Base-by-base conservation (phyloP, 2,329 filamentous ascomycete species). In the Grosmannia penicillata region DNA sequence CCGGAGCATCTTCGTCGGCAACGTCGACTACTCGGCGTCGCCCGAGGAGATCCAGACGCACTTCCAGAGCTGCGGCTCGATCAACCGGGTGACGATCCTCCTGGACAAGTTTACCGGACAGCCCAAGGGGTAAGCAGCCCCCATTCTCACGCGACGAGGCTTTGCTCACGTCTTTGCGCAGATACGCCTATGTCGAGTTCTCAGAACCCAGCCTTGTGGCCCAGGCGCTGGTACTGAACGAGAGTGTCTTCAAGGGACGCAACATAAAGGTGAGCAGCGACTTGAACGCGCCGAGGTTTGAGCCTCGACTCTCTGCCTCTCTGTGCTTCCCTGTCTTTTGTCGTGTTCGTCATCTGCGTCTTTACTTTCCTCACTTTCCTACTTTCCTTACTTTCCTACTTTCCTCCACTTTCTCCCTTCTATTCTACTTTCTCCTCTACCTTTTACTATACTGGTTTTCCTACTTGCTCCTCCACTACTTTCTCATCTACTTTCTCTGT, bases 161-260 rank as follows among this genome's bases (percentile, higher is more conserved):
- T 26, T 30, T 4, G 11, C 8, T 39, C 13, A 38, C 28, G n/a
- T n/a, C 9, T 9, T 9, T 13, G 11, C 3, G 8, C 14, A 95
- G 87, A 48, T 98, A 98, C 64, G 91, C 91, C 54, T 98, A 98
- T 62, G 91, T 98, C 52, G 91, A 98, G 62, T 98, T 98, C 56
- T 81, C 84, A 43, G 91, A 96, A 63, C 86, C 91, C 35, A 87
- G 76, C 60, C 70, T 95, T 44, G 89, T 98, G 46, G 85, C 84
- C 34, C 84, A 93, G 58, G 91, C 91, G 21, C 72, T 98, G 44
- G 86, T 96, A 29, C 68, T 98, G 41, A 96, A 98, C 58, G 91
- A 98, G 63, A 95, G 86, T 59, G 71, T 93, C 41, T 94, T 98
- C 64, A 86, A 91, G 53, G 87, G 85, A 45, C 77, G 91, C 53